Base-by-base conservation (phyloP, 2,329 filamentous ascomycete species). In the Scedosporium aurantiacum region DNA sequence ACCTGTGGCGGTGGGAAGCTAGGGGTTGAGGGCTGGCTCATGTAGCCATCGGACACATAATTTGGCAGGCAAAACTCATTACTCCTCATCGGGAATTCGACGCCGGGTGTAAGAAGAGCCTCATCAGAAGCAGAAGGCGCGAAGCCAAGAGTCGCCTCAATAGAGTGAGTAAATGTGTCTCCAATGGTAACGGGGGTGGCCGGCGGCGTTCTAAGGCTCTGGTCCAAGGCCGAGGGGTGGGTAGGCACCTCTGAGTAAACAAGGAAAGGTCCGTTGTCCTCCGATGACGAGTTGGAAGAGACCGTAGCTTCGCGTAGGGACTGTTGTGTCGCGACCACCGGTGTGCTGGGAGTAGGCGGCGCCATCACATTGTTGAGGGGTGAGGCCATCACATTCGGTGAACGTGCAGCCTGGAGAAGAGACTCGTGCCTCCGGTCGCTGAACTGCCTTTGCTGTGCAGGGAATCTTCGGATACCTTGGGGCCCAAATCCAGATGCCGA, bases 131-230 rank as follows among this genome's bases (percentile, higher is more conserved):
- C 81, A 0, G 74, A 67, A 2, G 76, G 69, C 5, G 73, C 67
- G 63, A 74, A 71, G 58, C 40, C 66, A 14, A 60, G 47, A 16
- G 58, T 41, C 23, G 47, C 41, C 47, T 50, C 58, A 10, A 60
- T 55, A 7, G 58, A 54, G 25, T 50, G 50, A 14, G 58, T 71
- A 59, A 74, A 74, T 52, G 77, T 70, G 60, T 73, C 72, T 32
- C 74, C 70, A 63, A 78, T 69, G 41, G 81, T 67, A 16, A 79
- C 79, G 0, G 81, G 81, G 1, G 81, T 83, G 4, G 75, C 77
- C 2, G 81, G 81, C 14, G 81, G 81, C 5, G 81, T 82, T 66
- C 79, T 79, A 57, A 82, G 70, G 18, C 76, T 77, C 21, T 75
- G 71, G 63, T 81, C 77, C 23, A 69, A 76, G 41, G 71, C 56